These are phyloP conservation scores for Hemileccinum impolitum DNA, from an alignment of 768 basidiomycete genomes.

Conservation along the genomic window DNA sequence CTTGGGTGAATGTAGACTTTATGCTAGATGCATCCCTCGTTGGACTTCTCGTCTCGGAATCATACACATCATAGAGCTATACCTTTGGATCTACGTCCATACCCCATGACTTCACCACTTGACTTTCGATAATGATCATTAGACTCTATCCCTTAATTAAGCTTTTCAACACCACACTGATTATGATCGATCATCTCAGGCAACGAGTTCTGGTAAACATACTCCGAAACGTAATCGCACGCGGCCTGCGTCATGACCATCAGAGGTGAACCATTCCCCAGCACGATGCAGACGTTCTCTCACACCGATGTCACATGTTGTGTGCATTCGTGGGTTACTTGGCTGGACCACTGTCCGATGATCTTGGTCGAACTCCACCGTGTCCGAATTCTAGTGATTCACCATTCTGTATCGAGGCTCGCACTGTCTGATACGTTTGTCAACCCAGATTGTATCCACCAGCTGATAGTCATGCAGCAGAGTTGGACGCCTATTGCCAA, in stretches of 20 bases:
- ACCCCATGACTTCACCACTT: not conserved
- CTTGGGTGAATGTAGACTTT: conserved; percentile 95
- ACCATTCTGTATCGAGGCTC: too few relatives aligned
- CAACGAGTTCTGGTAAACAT: not conserved
- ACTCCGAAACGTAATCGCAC: not conserved
- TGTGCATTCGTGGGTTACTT: not conserved
- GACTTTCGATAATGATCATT: not conserved
- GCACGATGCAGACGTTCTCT: not conserved
- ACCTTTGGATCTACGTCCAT: not conserved
- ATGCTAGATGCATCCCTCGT: conserved; percentile 94
- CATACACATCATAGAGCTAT: conserved; percentile 37
- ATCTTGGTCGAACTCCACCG: too few relatives aligned
- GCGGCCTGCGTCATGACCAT: too few relatives aligned
- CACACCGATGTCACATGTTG: conserved; percentile 12
- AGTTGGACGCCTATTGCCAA: not conserved
- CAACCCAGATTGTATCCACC: not conserved
- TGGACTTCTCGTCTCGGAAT: conserved; percentile 81
- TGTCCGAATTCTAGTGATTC: too few relatives aligned
- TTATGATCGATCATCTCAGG: too few relatives aligned
- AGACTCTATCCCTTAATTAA: not conserved
- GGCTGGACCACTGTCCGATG: not conserved
- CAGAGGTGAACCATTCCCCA: not conserved
- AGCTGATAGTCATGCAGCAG: not conserved
- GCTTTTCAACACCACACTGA: too few relatives aligned
- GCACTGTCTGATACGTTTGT: not conserved